Evolutionary conservation across 176 grass and related monocot genomes (phyloP), one percentile per base, ranked within the genome.

Genomic region (Guadua angustifolia): DNA sequence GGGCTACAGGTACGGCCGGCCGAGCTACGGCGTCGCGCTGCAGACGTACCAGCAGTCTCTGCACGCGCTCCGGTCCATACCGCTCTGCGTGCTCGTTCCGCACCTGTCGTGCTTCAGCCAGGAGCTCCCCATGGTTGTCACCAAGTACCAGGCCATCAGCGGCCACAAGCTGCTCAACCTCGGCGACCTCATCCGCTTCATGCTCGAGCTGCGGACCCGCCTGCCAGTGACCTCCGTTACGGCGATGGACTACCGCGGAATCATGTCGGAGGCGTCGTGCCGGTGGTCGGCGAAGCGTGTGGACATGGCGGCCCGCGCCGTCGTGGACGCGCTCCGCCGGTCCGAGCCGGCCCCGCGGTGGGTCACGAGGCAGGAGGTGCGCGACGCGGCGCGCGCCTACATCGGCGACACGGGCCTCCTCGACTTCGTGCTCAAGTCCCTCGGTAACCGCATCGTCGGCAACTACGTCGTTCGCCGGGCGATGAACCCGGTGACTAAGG

Each of bases 401-500:
- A 92, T 98, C 9, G 93, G 95, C 10, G 95, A 98, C 82, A 98
- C 95, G 18, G 93, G 93, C 38, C 87, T 98, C 69, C 88, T 98
- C 62, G 93, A 98, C 58, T 95, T 93, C 71, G 93, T 98, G 36
- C 85, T 98, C 80, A 98, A 98, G 81, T 95, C 95, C 4, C 91
- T 98, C 2, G 95, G 93, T 49, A 95, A 98, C 82, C 95, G 94
- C 76, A 82, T 93, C 35, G 87, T 98, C 12, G 95, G 91, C 19
- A 95, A 92, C 81, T 91, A 93, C 75, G 77, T 98, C 49, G 93
- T 98, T 64, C 93, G 93, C 6, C 89, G 95, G 13, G 89, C 86
- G 47, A 92, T 98, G 88, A 98, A 98, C 85, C 93, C 95, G 12
- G 89, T 95, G 5, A 98, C 95, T 67, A 95, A 94, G 88, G 89